These are phyloP conservation scores for Globisporangium nunn DNA, from an alignment of 352 stramenopile genomes.

Conservation along the genomic window DNA sequence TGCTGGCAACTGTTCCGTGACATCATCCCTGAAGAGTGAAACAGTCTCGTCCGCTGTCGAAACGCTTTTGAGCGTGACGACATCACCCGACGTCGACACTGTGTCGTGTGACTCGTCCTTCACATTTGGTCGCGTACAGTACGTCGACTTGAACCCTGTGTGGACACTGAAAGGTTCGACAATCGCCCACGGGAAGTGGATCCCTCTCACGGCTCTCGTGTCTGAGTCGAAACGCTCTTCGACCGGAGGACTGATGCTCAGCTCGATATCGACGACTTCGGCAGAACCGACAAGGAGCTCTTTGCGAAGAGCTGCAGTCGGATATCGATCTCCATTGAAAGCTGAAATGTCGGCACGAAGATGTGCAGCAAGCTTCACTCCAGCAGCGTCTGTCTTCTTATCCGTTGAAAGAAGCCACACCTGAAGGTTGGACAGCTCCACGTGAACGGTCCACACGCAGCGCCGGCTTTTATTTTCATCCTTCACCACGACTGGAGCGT, in stretches of 20 bases:
- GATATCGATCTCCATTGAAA: slow-evolving; percentile 1
- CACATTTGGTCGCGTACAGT: slow-evolving; percentile 1
- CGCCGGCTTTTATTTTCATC: background rate
- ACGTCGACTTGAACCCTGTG: slow-evolving; percentile 9
- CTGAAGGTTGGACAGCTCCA: slow-evolving; percentile 42
- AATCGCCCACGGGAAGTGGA: slow-evolving; percentile 30
- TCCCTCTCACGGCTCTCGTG: slow-evolving; percentile 1
- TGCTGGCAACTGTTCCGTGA: slow-evolving; percentile 20
- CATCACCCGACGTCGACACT: background rate
- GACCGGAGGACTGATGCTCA: slow-evolving; percentile 25
- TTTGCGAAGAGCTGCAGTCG: background rate
- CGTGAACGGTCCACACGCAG: slow-evolving; percentile 30
- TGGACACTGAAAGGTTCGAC: slow-evolving; percentile 45
- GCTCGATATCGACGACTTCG: slow-evolving; percentile 25
- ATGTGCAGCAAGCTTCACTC: slow-evolving; percentile 39
- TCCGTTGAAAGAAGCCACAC: slow-evolving; percentile 68
- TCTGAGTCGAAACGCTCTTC: slow-evolving; percentile 9
- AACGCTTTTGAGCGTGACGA: background rate
- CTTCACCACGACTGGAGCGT: background rate
- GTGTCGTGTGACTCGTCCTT: background rate
- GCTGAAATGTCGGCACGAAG: slow-evolving; percentile 8
- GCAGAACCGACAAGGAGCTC: slow-evolving; percentile 20
- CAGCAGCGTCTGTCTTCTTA: slow-evolving; percentile 40
- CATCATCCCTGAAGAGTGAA: background rate
- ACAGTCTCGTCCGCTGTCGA: background rate